phyloP scores from a whole-genome alignment of 495 filamentous ascomycete species.

The Sphaerosporella brunnea region DNA sequence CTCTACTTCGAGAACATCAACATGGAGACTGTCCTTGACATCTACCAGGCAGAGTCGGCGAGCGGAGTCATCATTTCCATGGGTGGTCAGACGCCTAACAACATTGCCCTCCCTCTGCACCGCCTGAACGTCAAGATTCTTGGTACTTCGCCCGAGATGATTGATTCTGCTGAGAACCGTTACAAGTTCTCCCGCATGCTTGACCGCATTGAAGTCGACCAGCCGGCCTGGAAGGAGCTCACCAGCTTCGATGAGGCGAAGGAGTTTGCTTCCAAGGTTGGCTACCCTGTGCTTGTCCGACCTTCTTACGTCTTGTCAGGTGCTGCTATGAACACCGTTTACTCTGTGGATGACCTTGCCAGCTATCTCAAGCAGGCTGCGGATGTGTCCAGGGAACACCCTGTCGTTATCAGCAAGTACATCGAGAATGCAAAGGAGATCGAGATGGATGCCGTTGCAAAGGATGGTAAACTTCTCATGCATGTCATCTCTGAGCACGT shows the following conservation, averaged over 20 bases:
- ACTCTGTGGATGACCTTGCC: slow-evolving; percentile 68
- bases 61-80: slow-evolving; percentile 91
- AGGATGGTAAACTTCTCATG: slow-evolving; percentile 66
- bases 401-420: slow-evolving; percentile 96
- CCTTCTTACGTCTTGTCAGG: slow-evolving; percentile 93
- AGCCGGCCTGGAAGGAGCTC: slow-evolving; percentile 94
- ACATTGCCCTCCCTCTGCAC: slow-evolving; percentile 80
- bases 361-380: slow-evolving; percentile 74
- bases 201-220: slow-evolving; percentile 87
- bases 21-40: slow-evolving; percentile 83
- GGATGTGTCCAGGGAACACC: slow-evolving; percentile 86
- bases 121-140: slow-evolving; percentile 80
- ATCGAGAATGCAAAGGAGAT: slow-evolving; percentile 96
- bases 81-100: slow-evolving; percentile 97
- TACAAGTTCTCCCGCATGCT: slow-evolving; percentile 98
- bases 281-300: slow-evolving; percentile 83
- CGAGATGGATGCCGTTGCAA: slow-evolving; percentile 89
- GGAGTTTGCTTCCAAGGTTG: slow-evolving; percentile 63
- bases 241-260: slow-evolving; percentile 77
- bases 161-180: slow-evolving; percentile 90
- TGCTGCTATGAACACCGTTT: slow-evolving; percentile 94
- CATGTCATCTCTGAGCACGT: slow-evolving; percentile 95
- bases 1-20: slow-evolving; percentile 98
- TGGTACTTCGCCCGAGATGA: slow-evolving; percentile 96
- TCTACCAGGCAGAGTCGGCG: slow-evolving; percentile 77